These are phyloP conservation scores for Priceomyces castillae DNA, from an alignment of 805 yeast species.

Conservation along the genomic window DNA sequence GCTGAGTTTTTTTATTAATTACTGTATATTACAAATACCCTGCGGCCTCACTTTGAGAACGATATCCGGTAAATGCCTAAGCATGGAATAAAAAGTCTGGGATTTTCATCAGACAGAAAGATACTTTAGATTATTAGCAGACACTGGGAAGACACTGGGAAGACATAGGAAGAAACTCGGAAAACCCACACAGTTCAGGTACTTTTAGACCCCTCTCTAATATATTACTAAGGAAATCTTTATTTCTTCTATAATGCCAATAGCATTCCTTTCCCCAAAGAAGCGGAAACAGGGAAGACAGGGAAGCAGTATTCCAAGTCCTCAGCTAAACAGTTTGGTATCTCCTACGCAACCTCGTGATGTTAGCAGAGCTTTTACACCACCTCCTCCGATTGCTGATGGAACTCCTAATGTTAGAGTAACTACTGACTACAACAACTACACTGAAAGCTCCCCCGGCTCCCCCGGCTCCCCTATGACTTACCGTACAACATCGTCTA, in stretches of 20 bases:
- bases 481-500: background rate
- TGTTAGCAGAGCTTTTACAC: background rate
- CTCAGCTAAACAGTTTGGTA: background rate
- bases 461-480: constrained; percentile 5
- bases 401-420: background rate
- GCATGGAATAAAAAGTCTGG: background rate
- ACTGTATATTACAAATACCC: constrained; percentile 1
- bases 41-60: background rate
- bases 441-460: constrained; percentile 3
- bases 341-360: background rate
- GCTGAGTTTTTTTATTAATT: constrained; percentile 1
- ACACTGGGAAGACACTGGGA: too few relatives aligned
- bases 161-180: too few relatives aligned
- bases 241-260: background rate
- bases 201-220: background rate
- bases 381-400: background rate
- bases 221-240: background rate
- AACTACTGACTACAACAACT: background rate
- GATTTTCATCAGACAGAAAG: too few relatives aligned
- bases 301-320: background rate
- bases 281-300: constrained; percentile 1
- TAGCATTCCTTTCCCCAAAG: constrained; percentile 2
- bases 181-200: too few relatives aligned
- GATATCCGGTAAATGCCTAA: background rate
- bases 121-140: too few relatives aligned